phyloP scores from a whole-genome alignment of 345 rosid genomes.

The Citrus trifoliata region DNA sequence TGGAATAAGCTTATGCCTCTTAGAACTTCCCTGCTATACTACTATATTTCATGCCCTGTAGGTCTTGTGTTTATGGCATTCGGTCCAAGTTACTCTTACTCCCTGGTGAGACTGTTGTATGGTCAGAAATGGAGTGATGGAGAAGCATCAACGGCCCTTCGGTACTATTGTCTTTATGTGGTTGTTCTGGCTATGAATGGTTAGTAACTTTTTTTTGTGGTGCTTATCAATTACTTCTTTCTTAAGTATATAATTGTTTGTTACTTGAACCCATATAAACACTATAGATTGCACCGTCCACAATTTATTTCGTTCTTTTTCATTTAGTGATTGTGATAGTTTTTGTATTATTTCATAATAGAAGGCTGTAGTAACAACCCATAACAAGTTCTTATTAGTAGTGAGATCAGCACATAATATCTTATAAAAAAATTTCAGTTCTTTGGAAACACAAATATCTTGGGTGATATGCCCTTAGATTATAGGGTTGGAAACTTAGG shows the following conservation, averaged over 20 bases:
- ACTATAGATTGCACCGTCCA: background rate
- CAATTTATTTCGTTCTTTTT: background rate
- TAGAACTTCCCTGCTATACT: background rate
- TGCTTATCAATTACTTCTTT: background rate
- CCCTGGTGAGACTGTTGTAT: constrained; percentile 79
- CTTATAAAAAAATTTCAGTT: background rate
- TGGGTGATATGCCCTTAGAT: background rate
- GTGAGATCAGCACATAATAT: background rate
- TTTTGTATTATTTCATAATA: background rate
- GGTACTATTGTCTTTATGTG: constrained; percentile 78
- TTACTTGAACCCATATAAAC: background rate
- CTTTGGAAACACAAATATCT: background rate
- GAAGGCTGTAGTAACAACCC: background rate
- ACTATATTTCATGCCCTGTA: constrained; percentile 16
- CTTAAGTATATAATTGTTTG: background rate
- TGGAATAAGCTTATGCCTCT: background rate
- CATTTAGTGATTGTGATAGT: background rate
- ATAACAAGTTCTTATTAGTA: background rate
- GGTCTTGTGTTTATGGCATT: constrained; percentile 85
- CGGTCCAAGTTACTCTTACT: constrained; percentile 97
- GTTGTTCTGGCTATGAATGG: constrained; percentile 81
- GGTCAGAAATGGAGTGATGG: constrained; percentile 98
- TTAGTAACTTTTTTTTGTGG: constrained; percentile 28
- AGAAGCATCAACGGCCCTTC: constrained; percentile 79
- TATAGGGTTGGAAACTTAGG: background rate